Conservation (phyloP, 1,284 basidiomycete genomes). For the Cerrena zonata region DNA sequence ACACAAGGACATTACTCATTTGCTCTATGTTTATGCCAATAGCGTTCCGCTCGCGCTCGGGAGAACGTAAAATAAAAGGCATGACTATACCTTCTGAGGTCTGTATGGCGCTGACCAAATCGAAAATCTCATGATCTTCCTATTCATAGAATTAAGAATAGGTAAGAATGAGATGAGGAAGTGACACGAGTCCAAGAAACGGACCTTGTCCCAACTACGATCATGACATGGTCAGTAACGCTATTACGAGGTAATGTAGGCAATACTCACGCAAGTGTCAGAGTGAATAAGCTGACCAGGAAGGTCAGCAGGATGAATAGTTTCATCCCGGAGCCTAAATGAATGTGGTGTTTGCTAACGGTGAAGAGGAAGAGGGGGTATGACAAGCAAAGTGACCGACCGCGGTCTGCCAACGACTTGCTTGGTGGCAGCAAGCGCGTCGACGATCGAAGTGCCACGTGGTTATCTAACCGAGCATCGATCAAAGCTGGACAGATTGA, state of each 20-base stretch:
- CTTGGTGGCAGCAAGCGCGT: background rate
- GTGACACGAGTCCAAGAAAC: background rate
- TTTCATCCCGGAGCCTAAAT: conserved; percentile 22
- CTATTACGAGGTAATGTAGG: background rate
- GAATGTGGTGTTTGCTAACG: background rate
- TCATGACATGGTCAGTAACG: background rate
- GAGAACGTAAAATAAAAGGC: too few species aligned
- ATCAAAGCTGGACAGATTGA: too few species aligned
- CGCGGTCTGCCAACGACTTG: background rate
- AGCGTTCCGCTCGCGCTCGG: too few species aligned
- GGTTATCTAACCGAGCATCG: conserved; percentile 20
- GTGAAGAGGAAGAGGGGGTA: too few species aligned
- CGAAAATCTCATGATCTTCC: conserved; percentile 94
- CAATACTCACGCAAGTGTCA: conserved; percentile 30
- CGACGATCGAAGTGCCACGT: conserved; percentile 16
- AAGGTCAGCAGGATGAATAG: conserved; percentile 24
- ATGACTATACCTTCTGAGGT: conserved; percentile 61
- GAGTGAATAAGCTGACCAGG: conserved; percentile 27
- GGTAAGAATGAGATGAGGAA: background rate
- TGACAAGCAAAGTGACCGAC: too few species aligned
- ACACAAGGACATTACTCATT: background rate
- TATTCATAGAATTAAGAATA: conserved; percentile 26
- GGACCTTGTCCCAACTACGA: conserved; percentile 10
- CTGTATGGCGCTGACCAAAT: conserved; percentile 83
- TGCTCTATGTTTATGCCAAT: too few species aligned